These are phyloP conservation scores for Geotrichum carabidarum DNA, from an alignment of 1,139 yeast genomes.

Conservation along the genomic window DNA sequence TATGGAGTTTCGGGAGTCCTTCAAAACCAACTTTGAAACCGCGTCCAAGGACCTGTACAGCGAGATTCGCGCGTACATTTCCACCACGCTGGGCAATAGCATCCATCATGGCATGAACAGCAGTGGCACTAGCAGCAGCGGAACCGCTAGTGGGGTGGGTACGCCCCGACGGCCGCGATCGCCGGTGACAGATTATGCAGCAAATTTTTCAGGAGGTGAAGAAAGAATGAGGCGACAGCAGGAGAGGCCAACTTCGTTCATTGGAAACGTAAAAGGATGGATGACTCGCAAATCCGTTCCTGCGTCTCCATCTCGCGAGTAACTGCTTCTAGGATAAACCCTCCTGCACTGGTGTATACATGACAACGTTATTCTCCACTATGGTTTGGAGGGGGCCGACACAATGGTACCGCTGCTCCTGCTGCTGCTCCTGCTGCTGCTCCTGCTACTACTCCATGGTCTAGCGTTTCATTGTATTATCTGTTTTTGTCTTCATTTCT, in stretches of 20 bases:
- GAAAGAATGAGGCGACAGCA: background rate
- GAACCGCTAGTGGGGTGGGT: slow-evolving; percentile 17
- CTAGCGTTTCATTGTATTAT: background rate
- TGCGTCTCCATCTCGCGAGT: slow-evolving; percentile 12
- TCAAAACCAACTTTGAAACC: slow-evolving; percentile 66
- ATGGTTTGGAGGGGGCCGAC: too few relatives aligned
- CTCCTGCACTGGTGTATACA: too few relatives aligned
- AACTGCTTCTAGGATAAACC: background rate
- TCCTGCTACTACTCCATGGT: too few relatives aligned
- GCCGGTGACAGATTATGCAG: slow-evolving; percentile 62
- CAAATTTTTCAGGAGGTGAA: slow-evolving; percentile 49
- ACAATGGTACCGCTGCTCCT: too few relatives aligned
- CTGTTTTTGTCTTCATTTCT: background rate
- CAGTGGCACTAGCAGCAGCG: slow-evolving; percentile 15
- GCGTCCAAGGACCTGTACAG: slow-evolving; percentile 77
- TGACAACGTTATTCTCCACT: background rate
- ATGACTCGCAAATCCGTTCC: slow-evolving; percentile 43
- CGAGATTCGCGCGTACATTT: slow-evolving; percentile 57
- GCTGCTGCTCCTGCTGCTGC: background rate
- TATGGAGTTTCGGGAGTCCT: slow-evolving; percentile 79
- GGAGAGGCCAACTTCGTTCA: slow-evolving; percentile 34
- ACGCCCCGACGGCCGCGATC: slow-evolving; percentile 31
- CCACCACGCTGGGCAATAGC: slow-evolving; percentile 24
- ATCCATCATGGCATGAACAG: slow-evolving; percentile 15
- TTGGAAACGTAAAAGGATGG: slow-evolving; percentile 67